phyloP scores from a whole-genome alignment of 805 yeast genomes.

The Dipodascus albidus region DNA sequence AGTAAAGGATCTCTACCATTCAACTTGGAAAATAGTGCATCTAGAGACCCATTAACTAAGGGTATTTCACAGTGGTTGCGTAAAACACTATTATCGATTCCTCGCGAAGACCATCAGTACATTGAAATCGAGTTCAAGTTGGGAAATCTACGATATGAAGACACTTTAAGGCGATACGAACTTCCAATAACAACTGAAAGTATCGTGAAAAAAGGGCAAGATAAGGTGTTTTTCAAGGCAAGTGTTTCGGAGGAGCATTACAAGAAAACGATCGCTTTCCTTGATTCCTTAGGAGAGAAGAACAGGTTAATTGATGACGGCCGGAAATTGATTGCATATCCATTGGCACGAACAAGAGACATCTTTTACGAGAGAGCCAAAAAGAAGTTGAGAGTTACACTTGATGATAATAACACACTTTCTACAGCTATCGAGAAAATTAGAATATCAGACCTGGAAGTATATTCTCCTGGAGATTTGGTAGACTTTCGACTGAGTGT shows the following conservation, averaged over 20 bases:
- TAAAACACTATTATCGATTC: slow-evolving; percentile 45
- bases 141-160: slow-evolving; percentile 21
- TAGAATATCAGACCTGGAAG: slow-evolving; percentile 58
- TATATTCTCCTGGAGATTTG: slow-evolving; percentile 65
- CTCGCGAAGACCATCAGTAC: slow-evolving; percentile 12
- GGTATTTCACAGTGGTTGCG: slow-evolving; percentile 82
- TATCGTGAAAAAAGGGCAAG: slow-evolving; percentile 20
- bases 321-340: neutral
- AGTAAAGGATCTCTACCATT: neutral
- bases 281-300: slow-evolving; percentile 13
- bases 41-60: slow-evolving; percentile 38
- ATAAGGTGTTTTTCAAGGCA: slow-evolving; percentile 20
- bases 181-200: slow-evolving; percentile 25
- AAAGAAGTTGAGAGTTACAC: slow-evolving; percentile 18
- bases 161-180: slow-evolving; percentile 18
- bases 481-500: slow-evolving; percentile 70
- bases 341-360: slow-evolving; percentile 10
- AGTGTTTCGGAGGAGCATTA: slow-evolving; percentile 20
- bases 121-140: slow-evolving; percentile 37
- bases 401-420: slow-evolving; percentile 18
- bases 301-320: neutral
- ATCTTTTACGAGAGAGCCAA: slow-evolving; percentile 5
- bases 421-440: slow-evolving; percentile 63
- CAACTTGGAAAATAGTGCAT: neutral
- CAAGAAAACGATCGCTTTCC: slow-evolving; percentile 10